These are phyloP conservation scores for Allium fistulosum DNA, from an alignment of 106 monocot genomes.

Conservation along the genomic window DNA sequence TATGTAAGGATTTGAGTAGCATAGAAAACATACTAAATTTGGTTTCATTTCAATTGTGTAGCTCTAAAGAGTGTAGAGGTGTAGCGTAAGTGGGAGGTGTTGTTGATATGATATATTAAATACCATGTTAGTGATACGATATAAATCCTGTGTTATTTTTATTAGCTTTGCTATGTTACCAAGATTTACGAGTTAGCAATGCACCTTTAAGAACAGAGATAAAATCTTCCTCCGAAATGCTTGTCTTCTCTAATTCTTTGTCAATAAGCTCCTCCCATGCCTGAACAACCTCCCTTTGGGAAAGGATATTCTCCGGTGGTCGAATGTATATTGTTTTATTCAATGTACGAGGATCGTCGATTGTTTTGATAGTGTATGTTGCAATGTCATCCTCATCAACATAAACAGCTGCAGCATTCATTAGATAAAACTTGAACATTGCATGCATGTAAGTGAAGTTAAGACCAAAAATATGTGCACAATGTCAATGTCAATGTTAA, in stretches of 20 bases:
- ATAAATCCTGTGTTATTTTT: too few species aligned
- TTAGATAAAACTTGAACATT: neutral
- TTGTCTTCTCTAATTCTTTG: slow-evolving; percentile 36
- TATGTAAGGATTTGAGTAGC: neutral
- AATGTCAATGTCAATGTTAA: neutral
- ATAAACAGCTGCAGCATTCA: slow-evolving; percentile 23
- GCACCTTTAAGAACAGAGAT: slow-evolving; percentile 25
- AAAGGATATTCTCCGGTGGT: slow-evolving; percentile 51
- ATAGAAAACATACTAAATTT: neutral
- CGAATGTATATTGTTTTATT: slow-evolving; percentile 48
- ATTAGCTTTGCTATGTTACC: too few species aligned
- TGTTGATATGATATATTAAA: too few species aligned
- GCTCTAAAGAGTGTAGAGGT: too few species aligned
- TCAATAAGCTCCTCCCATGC: slow-evolving; percentile 53
- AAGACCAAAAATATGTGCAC: neutral
- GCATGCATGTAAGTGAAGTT: neutral
- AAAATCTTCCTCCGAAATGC: slow-evolving; percentile 38
- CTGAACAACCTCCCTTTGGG: slow-evolving; percentile 37
- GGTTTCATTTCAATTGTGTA: neutral
- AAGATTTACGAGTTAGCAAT: neutral
- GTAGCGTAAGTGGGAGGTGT: too few species aligned
- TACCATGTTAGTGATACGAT: too few species aligned
- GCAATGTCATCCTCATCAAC: slow-evolving; percentile 64
- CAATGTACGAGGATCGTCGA: slow-evolving; percentile 34
- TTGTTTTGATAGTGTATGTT: slow-evolving; percentile 34